Percentiles rank a stretch among this genome's conserved stretches.
Evolutionary conservation across 495 filamentous ascomycete genomes (phyloP).

Genomic region (Eremomyces bilateralis): DNA sequence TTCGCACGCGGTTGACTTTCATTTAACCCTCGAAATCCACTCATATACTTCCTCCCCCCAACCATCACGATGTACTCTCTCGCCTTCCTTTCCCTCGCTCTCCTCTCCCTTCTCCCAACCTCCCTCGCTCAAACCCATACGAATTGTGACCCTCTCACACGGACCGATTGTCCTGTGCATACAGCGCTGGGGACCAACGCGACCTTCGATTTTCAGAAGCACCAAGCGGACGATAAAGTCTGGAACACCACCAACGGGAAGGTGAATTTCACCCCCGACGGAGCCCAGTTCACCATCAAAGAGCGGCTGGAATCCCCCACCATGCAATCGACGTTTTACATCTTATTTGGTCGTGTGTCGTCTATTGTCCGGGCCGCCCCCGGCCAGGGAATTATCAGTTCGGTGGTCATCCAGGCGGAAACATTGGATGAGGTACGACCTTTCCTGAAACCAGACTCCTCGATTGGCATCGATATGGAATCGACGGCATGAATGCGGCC

Average conservation of each 20-base stretch:
- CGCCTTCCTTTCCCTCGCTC: not conserved
- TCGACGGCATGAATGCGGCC: too few species aligned
- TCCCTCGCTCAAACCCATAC: constrained; percentile 13
- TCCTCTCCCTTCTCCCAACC: constrained; percentile 7
- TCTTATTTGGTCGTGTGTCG: constrained; percentile 2
- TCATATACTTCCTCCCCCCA: too few species aligned
- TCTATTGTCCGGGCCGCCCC: constrained; percentile 1
- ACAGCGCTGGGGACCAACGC: constrained; percentile 11
- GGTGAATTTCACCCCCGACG: constrained; percentile 2
- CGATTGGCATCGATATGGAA: too few species aligned
- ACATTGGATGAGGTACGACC: constrained; percentile 3
- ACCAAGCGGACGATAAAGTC: constrained; percentile 3
- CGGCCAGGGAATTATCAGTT: constrained; percentile 2
- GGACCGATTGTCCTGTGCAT: constrained; percentile 9
- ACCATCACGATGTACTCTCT: too few species aligned
- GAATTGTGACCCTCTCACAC: constrained; percentile 13
- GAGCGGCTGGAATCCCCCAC: constrained; percentile 1
- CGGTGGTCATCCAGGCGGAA: not conserved
- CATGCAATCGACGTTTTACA: constrained; percentile 2
- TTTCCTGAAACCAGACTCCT: too few species aligned
- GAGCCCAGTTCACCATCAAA: not conserved
- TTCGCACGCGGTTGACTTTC: too few species aligned
- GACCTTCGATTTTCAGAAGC: constrained; percentile 12
- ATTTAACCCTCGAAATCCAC: too few species aligned
- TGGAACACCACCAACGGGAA: constrained; percentile 10